Evolutionary conservation across 371 early-diverging fungal species (phyloP).

Genomic region (Sporodiniella umbellata): DNA sequence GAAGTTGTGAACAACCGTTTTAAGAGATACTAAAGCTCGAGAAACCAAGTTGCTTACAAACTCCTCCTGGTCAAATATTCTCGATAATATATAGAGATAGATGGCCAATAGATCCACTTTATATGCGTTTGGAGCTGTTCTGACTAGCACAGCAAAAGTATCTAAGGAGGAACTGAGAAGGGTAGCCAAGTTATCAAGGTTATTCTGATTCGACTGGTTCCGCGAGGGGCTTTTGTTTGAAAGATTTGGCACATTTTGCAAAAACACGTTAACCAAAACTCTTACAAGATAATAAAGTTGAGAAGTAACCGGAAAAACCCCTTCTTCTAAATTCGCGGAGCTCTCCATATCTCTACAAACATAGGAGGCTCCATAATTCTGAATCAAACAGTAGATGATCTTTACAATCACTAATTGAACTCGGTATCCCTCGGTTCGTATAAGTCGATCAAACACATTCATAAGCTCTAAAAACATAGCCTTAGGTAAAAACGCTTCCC

Average conservation of each 20-base stretch:
- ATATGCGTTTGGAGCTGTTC: conserved; percentile 35
- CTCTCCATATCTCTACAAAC: conserved; percentile 46
- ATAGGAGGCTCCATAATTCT: conserved; percentile 35
- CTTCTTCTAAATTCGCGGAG: conserved; percentile 28
- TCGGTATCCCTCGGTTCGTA: conserved; percentile 49
- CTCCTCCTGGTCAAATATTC: conserved; percentile 26
- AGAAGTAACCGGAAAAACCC: conserved; percentile 43
- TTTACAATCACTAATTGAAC: conserved; percentile 47
- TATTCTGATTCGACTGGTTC: conserved; percentile 7
- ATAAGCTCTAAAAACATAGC: conserved; percentile 60
- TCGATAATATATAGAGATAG: conserved; percentile 37
- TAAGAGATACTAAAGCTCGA: conserved; percentile 41
- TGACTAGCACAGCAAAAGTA: conserved; percentile 36
- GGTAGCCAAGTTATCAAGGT: conserved; percentile 16
- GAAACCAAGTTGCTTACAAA: conserved; percentile 34
- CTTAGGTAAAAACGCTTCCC: conserved; percentile 42
- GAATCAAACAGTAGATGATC: conserved; percentile 40
- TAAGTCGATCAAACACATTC: conserved; percentile 61
- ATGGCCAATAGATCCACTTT: conserved; percentile 47
- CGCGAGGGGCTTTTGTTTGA: conserved; percentile 26
- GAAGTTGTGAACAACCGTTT: conserved; percentile 33
- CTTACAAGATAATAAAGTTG: conserved; percentile 45
- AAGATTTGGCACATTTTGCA: conserved; percentile 43
- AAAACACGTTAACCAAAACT: conserved; percentile 46
- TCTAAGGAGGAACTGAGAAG: conserved; percentile 42